A percentile compares a stretch with the other conserved stretches of the same genome.
Evolutionary conservation across 1,284 basidiomycete genomes (phyloP).

Genomic region (Somion occarium): DNA sequence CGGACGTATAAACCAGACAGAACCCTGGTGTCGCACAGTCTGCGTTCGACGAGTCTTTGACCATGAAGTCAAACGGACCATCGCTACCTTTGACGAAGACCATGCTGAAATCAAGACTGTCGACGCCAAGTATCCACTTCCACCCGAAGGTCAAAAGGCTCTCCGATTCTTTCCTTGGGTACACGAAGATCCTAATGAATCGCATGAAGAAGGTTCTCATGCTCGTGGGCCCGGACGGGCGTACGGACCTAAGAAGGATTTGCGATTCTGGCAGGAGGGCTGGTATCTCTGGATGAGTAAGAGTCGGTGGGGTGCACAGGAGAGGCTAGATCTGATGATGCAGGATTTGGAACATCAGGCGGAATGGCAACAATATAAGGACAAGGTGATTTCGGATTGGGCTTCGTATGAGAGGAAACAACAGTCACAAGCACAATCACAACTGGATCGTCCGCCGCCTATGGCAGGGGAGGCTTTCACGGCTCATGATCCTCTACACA

Average conservation of each 20-base stretch:
- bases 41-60: conserved; percentile 70
- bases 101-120: background rate
- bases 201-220: conserved; percentile 2
- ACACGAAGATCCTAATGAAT: background rate
- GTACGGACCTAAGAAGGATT: conserved; percentile 24
- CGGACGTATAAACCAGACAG: conserved; percentile 49
- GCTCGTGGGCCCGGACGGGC: conserved; percentile 4
- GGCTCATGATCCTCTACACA: background rate
- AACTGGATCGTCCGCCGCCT: no score
- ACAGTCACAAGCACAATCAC: conserved; percentile 11
- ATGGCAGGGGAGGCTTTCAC: no score
- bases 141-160: conserved; percentile 15
- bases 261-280: conserved; percentile 65
- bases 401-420: conserved; percentile 13
- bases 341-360: conserved; percentile 48
- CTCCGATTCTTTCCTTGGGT: conserved; percentile 1
- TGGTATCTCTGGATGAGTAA: conserved; percentile 69
- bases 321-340: conserved; percentile 57
- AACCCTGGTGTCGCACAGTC: conserved; percentile 61
- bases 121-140: conserved; percentile 12
- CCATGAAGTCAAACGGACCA: conserved; percentile 61
- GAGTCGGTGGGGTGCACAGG: conserved; percentile 46
- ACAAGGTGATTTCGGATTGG: conserved; percentile 42
- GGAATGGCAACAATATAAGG: conserved; percentile 34
- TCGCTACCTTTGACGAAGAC: conserved; percentile 23